Evolutionary conservation across 2,329 filamentous ascomycete genomes (phyloP).

Genomic region (Capronia coronata): DNA sequence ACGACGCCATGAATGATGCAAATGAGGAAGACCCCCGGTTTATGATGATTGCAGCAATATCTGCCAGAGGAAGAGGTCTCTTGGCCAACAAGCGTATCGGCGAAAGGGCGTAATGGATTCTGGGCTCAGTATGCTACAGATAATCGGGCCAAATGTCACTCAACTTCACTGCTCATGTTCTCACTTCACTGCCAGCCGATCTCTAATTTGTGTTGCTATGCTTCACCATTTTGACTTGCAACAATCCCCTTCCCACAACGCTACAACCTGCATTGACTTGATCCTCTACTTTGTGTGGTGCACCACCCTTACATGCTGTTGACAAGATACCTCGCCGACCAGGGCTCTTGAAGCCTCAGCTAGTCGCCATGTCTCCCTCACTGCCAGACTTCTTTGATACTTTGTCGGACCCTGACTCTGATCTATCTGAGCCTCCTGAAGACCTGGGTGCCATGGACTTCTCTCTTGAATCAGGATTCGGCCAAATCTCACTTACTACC

Average conservation of each 20-base stretch:
- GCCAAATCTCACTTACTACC: background rate
- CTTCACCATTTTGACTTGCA: background rate
- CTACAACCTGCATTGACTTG: no score
- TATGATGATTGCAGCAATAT: background rate
- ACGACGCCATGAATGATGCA: background rate
- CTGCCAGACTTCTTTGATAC: background rate
- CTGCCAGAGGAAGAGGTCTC: background rate
- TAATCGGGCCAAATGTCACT: background rate
- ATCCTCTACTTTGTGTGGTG: no score
- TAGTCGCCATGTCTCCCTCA: background rate
- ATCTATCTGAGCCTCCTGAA: slow-evolving; percentile 17
- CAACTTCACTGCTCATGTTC: background rate
- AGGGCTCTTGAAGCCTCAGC: no score
- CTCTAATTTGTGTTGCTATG: background rate
- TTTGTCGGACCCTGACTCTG: slow-evolving; percentile 11
- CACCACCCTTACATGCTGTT: no score
- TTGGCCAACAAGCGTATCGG: background rate
- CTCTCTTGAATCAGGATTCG: background rate
- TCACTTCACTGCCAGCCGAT: background rate
- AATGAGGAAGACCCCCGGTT: background rate
- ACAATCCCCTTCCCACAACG: background rate
- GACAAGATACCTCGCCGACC: no score
- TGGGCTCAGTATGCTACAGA: background rate
- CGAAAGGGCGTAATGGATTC: no score
- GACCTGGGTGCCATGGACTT: slow-evolving; percentile 14